Conservation (phyloP, 352 stramenopile species). For the Blastocystis sp. region DNA sequence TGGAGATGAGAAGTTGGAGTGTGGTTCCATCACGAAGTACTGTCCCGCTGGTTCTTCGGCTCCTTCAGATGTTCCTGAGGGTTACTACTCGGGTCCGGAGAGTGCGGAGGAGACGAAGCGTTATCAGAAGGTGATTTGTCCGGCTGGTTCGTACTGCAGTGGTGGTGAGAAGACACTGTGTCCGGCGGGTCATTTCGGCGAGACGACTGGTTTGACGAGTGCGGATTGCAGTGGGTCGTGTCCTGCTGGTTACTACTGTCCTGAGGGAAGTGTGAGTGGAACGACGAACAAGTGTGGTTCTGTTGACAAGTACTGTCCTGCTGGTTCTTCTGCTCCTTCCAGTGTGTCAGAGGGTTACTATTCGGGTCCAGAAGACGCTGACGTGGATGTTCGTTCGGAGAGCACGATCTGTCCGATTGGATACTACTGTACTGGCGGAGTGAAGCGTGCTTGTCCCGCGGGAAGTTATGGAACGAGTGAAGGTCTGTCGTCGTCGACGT, state of each 20-base stretch:
- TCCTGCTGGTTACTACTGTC: constrained; percentile 40
- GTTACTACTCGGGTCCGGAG: too few relatives aligned
- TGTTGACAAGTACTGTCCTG: constrained; percentile 30
- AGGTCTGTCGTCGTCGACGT: background rate
- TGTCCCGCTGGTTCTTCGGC: too few relatives aligned
- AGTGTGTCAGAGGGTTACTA: constrained; percentile 13
- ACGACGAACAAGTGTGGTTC: constrained; percentile 12
- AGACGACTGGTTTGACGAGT: background rate
- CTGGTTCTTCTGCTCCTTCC: background rate
- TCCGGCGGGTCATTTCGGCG: constrained; percentile 1
- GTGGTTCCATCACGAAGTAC: too few relatives aligned
- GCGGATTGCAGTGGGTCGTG: constrained; percentile 9
- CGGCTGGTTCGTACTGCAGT: constrained; percentile 18
- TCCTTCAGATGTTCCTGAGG: too few relatives aligned
- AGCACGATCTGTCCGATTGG: constrained; percentile 1
- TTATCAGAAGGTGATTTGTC: constrained; percentile 24
- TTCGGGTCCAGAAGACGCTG: background rate
- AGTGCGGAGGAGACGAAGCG: background rate
- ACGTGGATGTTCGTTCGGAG: background rate
- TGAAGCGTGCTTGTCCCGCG: background rate
- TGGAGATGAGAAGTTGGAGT: background rate
- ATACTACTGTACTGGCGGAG: constrained; percentile 18
- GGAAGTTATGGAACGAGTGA: constrained; percentile 22
- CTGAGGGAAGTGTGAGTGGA: background rate
- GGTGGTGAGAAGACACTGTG: background rate